These are phyloP conservation scores for Colletotrichum sp. DNA, from an alignment of 2,329 filamentous ascomycete species.

Conservation along the genomic window DNA sequence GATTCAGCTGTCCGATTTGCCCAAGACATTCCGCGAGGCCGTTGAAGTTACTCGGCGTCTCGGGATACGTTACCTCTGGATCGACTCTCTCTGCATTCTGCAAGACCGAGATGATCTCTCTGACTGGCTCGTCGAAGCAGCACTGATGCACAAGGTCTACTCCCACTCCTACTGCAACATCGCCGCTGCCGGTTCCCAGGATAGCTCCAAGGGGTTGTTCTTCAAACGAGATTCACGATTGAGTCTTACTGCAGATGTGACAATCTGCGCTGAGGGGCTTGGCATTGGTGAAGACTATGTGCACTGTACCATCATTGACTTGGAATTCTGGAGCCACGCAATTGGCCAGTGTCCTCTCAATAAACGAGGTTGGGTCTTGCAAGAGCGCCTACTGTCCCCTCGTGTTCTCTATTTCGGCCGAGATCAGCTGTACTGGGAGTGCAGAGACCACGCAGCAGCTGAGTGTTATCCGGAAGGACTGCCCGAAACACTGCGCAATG, in stretches of 20 bases:
- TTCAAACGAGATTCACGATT: neutral
- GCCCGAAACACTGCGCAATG: neutral
- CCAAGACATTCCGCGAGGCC: conserved; percentile 3
- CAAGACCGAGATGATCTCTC: conserved; percentile 15
- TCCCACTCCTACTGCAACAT: conserved; percentile 23
- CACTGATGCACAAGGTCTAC: conserved; percentile 23
- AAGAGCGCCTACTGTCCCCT: neutral
- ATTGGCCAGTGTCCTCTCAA: neutral
- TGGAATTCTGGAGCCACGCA: neutral
- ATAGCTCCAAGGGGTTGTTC: conserved; percentile 12
- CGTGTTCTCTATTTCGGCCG: neutral
- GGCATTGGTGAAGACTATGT: neutral
- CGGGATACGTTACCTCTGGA: conserved; percentile 9
- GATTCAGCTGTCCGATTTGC: neutral
- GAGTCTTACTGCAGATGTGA: neutral
- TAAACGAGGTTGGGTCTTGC: conserved; percentile 1
- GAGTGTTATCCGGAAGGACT: neutral
- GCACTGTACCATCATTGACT: neutral
- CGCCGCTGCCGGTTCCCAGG: conserved; percentile 13
- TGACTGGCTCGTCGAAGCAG: conserved; percentile 23
- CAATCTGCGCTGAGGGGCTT: neutral
- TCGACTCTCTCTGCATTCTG: conserved; percentile 19
- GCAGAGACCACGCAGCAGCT: neutral
- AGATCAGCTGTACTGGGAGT: conserved; percentile 1
- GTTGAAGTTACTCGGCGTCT: neutral